Base-by-base conservation (phyloP, 768 basidiomycete species). In the Sporobolomyces phaffii region DNA sequence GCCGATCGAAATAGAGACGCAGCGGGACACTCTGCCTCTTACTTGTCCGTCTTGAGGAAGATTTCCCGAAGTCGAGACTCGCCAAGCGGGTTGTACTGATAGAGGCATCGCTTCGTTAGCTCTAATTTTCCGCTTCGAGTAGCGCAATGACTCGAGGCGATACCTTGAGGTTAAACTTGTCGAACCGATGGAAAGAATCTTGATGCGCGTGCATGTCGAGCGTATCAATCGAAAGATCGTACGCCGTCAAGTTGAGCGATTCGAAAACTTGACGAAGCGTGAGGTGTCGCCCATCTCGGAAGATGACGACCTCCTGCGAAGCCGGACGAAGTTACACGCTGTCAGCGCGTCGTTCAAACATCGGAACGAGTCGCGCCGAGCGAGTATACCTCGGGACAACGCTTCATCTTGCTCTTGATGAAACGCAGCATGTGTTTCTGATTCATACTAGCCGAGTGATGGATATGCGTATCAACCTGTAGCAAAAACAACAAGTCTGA, bases 171-270 rank as follows among this genome's bases (percentile, higher is more conserved):
- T 98, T 98, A 80, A 98, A 98, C 76, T 67, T 53, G 56, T 72
- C 96, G 75, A 96, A 98, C 18, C 96, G 88, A 77, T 99, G 94
- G 82, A 99, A 98, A 2, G 92, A 90, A 75, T 96, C 93, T 70
- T 90, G 88, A 77, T 99, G 94, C 0, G 94, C 96, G 70, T 98
- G 96, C 96, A 99, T 99, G 76, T 99, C 96, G 44, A 99, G 84
- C 5, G 96, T 99, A 76, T 99, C 96, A 76, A 99, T 98, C 15
- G 92, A 96, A 38, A 99, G 83, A 73, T 99, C 96, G 77, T 99
- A 99, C 2, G 96, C 94, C 1, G 89, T 93, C 44, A 99, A 81
- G 73, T 93, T 87, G 33, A 99, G 84, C 17, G 91, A 93, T 75
- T 96, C 84, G 79, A 99, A 99, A n/a, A 99, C 96, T 80, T 98